A percentile compares a stretch with the other conserved stretches of the same genome.
These are phyloP conservation scores for Flaveria bidentis DNA, from an alignment of 129 eudicot species.

Conservation along the genomic window DNA sequence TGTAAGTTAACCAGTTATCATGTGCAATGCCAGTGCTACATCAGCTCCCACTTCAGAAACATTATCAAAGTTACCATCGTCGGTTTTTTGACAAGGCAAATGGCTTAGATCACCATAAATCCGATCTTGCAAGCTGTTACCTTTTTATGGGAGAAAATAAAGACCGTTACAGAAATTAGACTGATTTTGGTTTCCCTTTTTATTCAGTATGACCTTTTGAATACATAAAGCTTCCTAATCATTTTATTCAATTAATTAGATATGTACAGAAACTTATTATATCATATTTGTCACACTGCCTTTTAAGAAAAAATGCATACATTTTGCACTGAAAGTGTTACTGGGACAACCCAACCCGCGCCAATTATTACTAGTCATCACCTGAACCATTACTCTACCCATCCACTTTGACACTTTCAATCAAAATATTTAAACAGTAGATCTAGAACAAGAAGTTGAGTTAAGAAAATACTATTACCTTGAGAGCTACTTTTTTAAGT, in stretches of 20 bases:
- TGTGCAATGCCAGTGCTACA: too few species aligned
- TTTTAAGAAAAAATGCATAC: not conserved
- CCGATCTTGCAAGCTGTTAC: too few species aligned
- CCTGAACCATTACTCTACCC: not conserved
- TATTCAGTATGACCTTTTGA: not conserved
- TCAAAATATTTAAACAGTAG: not conserved
- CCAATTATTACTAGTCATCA: not conserved
- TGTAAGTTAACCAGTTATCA: too few species aligned
- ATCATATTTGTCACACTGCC: conserved; percentile 1
- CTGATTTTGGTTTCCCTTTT: not conserved
- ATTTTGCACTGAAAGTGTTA: conserved; percentile 4
- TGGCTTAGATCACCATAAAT: too few species aligned
- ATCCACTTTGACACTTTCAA: not conserved
- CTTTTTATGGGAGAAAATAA: too few species aligned
- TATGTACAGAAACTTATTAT: not conserved
- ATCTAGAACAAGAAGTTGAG: not conserved
- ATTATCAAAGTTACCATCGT: too few species aligned
- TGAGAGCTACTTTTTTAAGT: conserved; percentile 92
- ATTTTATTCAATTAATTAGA: not conserved
- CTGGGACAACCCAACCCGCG: not conserved
- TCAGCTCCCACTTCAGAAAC: too few species aligned
- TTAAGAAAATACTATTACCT: conserved; percentile 44
- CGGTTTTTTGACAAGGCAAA: too few species aligned
- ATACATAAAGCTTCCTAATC: not conserved
- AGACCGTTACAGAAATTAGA: too few species aligned